Base-by-base conservation (phyloP, 768 basidiomycete species). In the Crassisporium funariophilum region DNA sequence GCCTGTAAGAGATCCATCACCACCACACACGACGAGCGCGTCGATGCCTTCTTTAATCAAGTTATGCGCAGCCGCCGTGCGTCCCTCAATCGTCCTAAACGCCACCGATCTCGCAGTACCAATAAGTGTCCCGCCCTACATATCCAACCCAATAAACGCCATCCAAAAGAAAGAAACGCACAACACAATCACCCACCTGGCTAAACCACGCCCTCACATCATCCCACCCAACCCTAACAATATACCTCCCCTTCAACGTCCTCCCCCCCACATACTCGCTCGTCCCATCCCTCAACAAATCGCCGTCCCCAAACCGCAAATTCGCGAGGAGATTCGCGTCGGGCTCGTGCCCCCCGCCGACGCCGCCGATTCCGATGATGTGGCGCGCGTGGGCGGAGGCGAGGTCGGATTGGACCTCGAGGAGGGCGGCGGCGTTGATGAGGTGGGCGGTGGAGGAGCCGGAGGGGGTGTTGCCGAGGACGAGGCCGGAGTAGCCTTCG, bases 401-500 rank as follows among this genome's bases (percentile, higher is more conserved):
- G 31, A 55, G 15, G 21, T 62, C 58, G 20, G 47, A 37, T 12
- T 59, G 48, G 16, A 65, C 53, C 22, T 51, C 54, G 12, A 51
- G 56, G 24, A 64, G 35, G 12, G 60, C 33, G 43, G 60, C 63
- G 31, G 59, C 46, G 36, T 62, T 59, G 34, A 47, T 34, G 36
- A 60, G 25, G 16, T 49, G 34, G 1, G 40, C 61, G 5, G 55
- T 43, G 16, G 54, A 52, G 35, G 65, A 57, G 12, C 46, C 53
- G 21, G 58, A 52, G 20, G 76, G 73, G 3, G 71, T 63, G 67
- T 95, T 98, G n/a, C 97, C 97, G 47, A 88, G 82, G 9, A 99
- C 95, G 49, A 98, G 85, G 17, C 97, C 97, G 64, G 98, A 95
- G 73, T 98, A 99, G 29, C 97, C 97, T 71, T 99, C 97, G 27